Base-by-base conservation (phyloP, 164 flowering plant genomes). In the Malania oleifera region DNA sequence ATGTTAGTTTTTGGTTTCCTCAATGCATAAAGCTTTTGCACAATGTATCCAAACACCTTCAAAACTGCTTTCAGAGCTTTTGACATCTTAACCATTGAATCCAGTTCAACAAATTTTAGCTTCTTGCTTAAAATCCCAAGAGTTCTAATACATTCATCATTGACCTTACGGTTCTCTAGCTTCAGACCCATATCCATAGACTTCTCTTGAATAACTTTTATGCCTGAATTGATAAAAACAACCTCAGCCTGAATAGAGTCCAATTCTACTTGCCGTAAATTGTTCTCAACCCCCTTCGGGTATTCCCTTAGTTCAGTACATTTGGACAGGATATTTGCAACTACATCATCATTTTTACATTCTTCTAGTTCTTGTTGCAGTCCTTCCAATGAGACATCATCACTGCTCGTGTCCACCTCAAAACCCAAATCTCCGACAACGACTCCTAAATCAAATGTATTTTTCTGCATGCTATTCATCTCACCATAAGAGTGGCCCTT, bases 181-280 rank as follows among this genome's bases (percentile, higher is more conserved):
- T 81, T 93, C 67, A 90, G 74, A 61, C 97, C 96, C 99, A 93
- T 93, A 68, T 86, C 97, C 97, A 90, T 88, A 24, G 99, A 93
- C 74, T 88, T 90, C 83, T 93, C 99, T 60, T 93, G 99, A 44
- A 93, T 95, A 61, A 85, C 77, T 77, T 90, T 93, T 26, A 93
- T 93, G 67, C 86, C 97, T 57, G 97, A 81, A 73, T 97, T 93
- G 62, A 93, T 93, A 52, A 96, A 93, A 63, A 97, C 99, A 72
- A 93, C 90, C 82, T 93, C 99, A 56, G 73, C 80, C 98, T 93
- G 11, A 9, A 39, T 15, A 15, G 43, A 39, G 15, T 9, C 43
- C 43, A 39, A 39, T 15, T 39, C 43, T 15, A 39, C 9, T 15
- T 39, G 43, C 43, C 43, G 9, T 15, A 39, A 39, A 9, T 39